Base-by-base conservation (phyloP, 306 rosid species). In the Clitoria ternatea region DNA sequence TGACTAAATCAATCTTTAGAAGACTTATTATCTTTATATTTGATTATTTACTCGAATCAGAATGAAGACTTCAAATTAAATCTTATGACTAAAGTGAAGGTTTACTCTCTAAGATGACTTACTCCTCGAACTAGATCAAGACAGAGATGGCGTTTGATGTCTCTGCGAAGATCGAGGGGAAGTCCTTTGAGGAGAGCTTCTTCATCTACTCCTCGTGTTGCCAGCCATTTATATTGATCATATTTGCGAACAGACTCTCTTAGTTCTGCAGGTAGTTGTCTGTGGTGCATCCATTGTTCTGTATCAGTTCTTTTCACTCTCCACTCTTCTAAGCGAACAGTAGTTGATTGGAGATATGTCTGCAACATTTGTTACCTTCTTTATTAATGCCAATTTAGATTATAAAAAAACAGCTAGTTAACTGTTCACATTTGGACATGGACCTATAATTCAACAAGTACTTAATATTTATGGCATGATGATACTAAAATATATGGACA, bases 281-380 rank as follows among this genome's bases (percentile, higher is more conserved):
- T 83, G 81, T 91, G 99, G 74, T 78, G 92, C 97, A 95, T 95
- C 99, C 99, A 95, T 70, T 95, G 90, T 61, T 95, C 97, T 43
- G 96, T 86, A 62, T 95, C 99, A 18, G 87, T 91, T 82, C 95
- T 87, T 84, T 71, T 86, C 52, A 91, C 89, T 72, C 97, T 87
- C 99, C 99, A 95, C 70, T 95, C 99, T 79, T 95, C 97, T 45
- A 95, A 77, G 9, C 96, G 85, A 39, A 87, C 90, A 0, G 96
- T 91, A 0, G 89, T 86, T 3, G 97, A 95, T 80, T 95, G 99
- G 1, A 95, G 92, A 69, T 91, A 95, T 20, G 88, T 91, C 97
- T 91, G 81, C 72, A 69, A 69, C 33, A 36, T 73, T 55, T n/a
- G n/a, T n/a, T 7, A 1, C 45, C 65, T 66, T 72, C 33, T 42